Conservation (phyloP, 2,329 filamentous ascomycete genomes). For the Hypoxylon sp. region DNA sequence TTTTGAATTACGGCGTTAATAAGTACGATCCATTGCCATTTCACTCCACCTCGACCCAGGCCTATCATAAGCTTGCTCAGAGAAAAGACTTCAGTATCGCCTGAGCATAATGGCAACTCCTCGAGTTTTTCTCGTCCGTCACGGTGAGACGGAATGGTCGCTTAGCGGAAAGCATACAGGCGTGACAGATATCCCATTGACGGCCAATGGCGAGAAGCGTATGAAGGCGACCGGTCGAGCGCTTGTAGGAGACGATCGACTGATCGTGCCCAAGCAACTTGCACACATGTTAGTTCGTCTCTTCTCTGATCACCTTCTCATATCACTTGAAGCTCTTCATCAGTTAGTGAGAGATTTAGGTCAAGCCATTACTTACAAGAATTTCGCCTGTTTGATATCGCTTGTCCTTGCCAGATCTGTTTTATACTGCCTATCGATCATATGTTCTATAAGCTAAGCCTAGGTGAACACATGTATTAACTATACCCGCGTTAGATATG, state of each 20-base stretch:
- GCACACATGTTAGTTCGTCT: slow-evolving; percentile 78
- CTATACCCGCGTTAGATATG: slow-evolving; percentile 69
- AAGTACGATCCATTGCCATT: not conserved
- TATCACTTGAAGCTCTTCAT: not conserved
- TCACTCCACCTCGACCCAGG: not conserved
- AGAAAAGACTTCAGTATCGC: not conserved
- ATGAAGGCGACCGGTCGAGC: slow-evolving; percentile 84
- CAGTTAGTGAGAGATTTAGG: not conserved
- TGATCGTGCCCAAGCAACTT: slow-evolving; percentile 86
- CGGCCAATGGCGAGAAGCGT: slow-evolving; percentile 82
- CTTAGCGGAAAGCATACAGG: slow-evolving; percentile 89
- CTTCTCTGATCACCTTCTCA: not conserved
- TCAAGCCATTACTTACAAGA: not conserved
- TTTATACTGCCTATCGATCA: not conserved
- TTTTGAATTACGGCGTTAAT: not conserved
- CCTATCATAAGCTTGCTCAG: not conserved
- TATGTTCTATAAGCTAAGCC: not conserved
- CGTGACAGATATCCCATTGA: slow-evolving; percentile 87
- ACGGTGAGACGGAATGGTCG: slow-evolving; percentile 97
- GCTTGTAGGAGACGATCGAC: slow-evolving; percentile 84
- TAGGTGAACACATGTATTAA: not conserved
- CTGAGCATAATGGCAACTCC: slow-evolving; percentile 66
- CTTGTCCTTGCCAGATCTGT: not conserved
- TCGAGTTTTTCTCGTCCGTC: slow-evolving; percentile 85
- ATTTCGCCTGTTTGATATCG: not conserved